These are phyloP conservation scores for Aristolochia californica DNA, from an alignment of 164 flowering plant genomes.

Conservation along the genomic window DNA sequence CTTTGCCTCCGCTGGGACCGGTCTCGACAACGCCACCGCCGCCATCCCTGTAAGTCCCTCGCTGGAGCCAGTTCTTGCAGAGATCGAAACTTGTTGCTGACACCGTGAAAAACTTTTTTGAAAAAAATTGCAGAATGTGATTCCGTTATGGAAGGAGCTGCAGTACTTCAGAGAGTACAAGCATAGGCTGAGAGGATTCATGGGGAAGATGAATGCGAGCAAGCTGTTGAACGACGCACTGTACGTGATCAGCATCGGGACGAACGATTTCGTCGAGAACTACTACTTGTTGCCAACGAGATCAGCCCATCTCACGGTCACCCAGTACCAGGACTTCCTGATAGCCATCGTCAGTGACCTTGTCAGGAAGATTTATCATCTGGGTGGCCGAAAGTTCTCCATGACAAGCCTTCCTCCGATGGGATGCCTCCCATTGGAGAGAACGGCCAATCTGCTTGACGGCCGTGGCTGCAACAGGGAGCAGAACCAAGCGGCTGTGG, in stretches of 20 bases:
- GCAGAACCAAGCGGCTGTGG: constrained; percentile 12
- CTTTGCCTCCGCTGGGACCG: constrained; percentile 73
- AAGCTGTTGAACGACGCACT: constrained; percentile 28
- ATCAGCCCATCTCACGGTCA: constrained; percentile 5
- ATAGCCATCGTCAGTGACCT: constrained; percentile 12
- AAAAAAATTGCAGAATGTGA: constrained; percentile 61
- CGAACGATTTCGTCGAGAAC: constrained; percentile 57
- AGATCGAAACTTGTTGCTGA: too few relatives aligned
- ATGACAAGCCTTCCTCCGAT: constrained; percentile 51
- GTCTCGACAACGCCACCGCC: constrained; percentile 59
- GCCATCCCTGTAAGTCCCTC: constrained; percentile 48
- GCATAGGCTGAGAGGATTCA: constrained; percentile 19
- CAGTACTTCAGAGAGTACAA: constrained; percentile 60
- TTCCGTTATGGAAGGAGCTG: constrained; percentile 58
- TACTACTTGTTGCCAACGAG: constrained; percentile 16
- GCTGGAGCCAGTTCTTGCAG: too few relatives aligned
- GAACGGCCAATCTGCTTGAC: constrained; percentile 5
- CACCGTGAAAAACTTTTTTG: too few relatives aligned
- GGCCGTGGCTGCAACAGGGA: constrained; percentile 10
- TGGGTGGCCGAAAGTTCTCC: constrained; percentile 39
- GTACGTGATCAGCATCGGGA: constrained; percentile 55
- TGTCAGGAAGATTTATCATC: constrained; percentile 5
- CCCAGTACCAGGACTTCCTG: constrained; percentile 23
- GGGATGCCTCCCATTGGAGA: constrained; percentile 57
- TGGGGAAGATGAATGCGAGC: constrained; percentile 33